Base-by-base conservation (phyloP, 2,329 filamentous ascomycete species). In the Neurospora crassa region DNA sequence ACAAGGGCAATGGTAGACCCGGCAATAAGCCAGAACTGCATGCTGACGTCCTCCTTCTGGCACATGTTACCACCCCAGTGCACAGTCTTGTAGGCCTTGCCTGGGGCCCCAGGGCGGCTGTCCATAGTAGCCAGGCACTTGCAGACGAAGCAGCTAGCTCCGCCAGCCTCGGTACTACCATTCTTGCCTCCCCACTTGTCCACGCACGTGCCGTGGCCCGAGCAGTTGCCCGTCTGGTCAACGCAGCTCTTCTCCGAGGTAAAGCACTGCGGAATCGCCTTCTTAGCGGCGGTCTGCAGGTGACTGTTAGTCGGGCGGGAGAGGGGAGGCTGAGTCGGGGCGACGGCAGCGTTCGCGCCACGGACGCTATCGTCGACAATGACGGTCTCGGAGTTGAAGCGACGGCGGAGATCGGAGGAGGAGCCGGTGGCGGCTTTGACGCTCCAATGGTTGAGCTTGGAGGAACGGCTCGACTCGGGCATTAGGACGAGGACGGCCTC, bases 21-120 rank as follows among this genome's bases (percentile, higher is more conserved):
- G 14, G 88, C 87, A 76, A 99, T 90, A 69, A 99, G 83, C 89
- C 94, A 96, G 83, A 99, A 98, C 5, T 92, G 90, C 40, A 90
- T 88, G 79, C 93, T 96, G 69, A 98, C 85, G 78, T 99, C 95
- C 80, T 91, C 88, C 88, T 98, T 99, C 79, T 96, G 90, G 83
- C 96, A 99, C 67, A 91, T 91, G 45, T 89, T 84, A 18, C 96
- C 96, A 68, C 90, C 95, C 93, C 94, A 98, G 78, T 90, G 86
- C 0, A 89, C 89, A 16, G 89, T 88, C 80, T 89, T 89, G 45
- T 86, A 83, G 18, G 82, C 84, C n/a, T 80, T 79, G 67, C 85
- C 83, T 69, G 85, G 83, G 42, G 83, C 80, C 40, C 80, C 81
- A 8, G 42, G 8, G 18, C 42, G 18, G 8, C 11, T 10, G 63